Percentiles rank a stretch among this genome's conserved stretches.
These are phyloP conservation scores for Ustanciosporium gigantosporum DNA, from an alignment of 1,284 basidiomycete genomes.

Conservation along the genomic window DNA sequence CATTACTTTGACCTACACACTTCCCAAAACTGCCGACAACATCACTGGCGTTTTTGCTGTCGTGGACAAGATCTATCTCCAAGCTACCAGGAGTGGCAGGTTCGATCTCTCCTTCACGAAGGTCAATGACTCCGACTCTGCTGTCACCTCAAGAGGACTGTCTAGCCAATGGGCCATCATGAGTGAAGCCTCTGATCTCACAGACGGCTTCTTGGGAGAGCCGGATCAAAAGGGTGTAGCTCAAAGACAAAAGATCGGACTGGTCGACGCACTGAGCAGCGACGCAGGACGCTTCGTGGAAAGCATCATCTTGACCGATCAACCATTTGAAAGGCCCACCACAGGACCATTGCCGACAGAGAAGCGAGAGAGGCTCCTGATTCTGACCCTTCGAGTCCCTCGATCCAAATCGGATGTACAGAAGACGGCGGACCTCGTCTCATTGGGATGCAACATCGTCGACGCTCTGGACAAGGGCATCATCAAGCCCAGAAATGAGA, in stretches of 20 bases:
- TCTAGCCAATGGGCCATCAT: conserved; percentile 52
- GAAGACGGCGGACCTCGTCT: conserved; percentile 41
- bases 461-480: conserved; percentile 48
- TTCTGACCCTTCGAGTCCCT: conserved; percentile 49
- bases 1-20: conserved; percentile 46
- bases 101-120: conserved; percentile 57
- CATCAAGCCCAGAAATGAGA: conserved; percentile 39
- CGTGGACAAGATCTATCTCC: conserved; percentile 50
- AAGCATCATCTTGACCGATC: conserved; percentile 55
- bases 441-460: conserved; percentile 49
- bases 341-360: conserved; percentile 21
- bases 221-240: conserved; percentile 46
- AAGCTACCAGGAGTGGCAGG: conserved; percentile 38
- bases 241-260: conserved; percentile 45
- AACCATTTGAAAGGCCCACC: conserved; percentile 39
- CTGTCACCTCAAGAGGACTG: conserved; percentile 41
- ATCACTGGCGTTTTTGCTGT: conserved; percentile 53
- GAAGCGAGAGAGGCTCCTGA: conserved; percentile 41
- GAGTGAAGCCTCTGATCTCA: conserved; percentile 51
- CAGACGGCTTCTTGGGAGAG: conserved; percentile 56
- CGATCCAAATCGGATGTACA: conserved; percentile 17
- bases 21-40: conserved; percentile 41
- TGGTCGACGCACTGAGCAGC: conserved; percentile 42
- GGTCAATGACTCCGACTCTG: conserved; percentile 39
- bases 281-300: conserved; percentile 42